A percentile compares a stretch with the other conserved stretches of the same genome.
Evolutionary conservation across 371 early-diverging fungal species (phyloP).

Genomic region (Apophysomyces sp.): DNA sequence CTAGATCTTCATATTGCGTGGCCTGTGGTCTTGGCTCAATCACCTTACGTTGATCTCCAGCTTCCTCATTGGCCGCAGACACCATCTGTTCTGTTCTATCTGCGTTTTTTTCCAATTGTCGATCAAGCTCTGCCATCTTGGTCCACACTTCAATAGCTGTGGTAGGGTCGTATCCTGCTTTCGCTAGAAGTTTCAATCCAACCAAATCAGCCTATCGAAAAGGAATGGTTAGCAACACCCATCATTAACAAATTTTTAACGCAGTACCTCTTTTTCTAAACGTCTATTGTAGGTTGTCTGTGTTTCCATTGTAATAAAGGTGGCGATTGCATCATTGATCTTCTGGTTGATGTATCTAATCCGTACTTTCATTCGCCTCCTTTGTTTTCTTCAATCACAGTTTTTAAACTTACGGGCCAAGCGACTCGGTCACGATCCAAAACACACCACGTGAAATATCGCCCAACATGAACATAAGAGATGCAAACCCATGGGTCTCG

Average conservation of each 20-base stretch:
- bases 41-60: slow-evolving; percentile 6
- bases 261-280: slow-evolving; percentile 41
- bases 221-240: neutral
- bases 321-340: slow-evolving; percentile 39
- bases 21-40: neutral
- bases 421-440: slow-evolving; percentile 46
- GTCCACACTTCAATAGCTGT: slow-evolving; percentile 44
- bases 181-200: slow-evolving; percentile 54
- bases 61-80: slow-evolving; percentile 4
- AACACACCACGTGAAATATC: slow-evolving; percentile 48
- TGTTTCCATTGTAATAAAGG: slow-evolving; percentile 32
- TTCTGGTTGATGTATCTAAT: slow-evolving; percentile 42
- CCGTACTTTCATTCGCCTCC: neutral
- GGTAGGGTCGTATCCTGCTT: slow-evolving; percentile 56
- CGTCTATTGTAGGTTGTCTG: slow-evolving; percentile 41
- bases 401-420: slow-evolving; percentile 35
- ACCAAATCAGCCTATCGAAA: slow-evolving; percentile 50
- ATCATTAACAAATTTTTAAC: neutral
- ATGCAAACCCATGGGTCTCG: slow-evolving; percentile 57
- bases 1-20: slow-evolving; percentile 12
- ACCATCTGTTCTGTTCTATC: neutral
- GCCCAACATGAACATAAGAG: slow-evolving; percentile 44
- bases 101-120: slow-evolving; percentile 2
- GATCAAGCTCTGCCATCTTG: slow-evolving; percentile 18
- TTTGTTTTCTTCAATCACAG: neutral